phyloP scores from a whole-genome alignment of 2,329 filamentous ascomycete genomes.

The Fragosphaeria purpurea region DNA sequence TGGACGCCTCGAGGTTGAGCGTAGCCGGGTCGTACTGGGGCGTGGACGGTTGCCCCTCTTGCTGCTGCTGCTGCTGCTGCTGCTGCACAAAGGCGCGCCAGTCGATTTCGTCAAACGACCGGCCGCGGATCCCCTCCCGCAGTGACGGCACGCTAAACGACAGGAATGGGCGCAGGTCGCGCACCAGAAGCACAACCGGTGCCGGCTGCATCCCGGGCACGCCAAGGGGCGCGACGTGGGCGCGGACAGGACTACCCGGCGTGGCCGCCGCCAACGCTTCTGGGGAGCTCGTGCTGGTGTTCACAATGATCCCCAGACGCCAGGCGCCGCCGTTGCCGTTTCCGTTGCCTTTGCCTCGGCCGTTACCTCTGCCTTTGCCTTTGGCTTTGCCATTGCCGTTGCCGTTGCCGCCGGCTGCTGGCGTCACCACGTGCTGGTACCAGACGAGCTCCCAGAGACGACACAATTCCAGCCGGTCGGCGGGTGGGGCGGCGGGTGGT shows the following conservation, averaged over 20 bases:
- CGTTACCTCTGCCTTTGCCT: no score
- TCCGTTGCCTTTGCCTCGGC: no score
- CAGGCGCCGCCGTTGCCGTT: slow-evolving; percentile 21
- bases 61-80: slow-evolving; percentile 10
- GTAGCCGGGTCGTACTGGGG: slow-evolving; percentile 4
- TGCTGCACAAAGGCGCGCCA: slow-evolving; percentile 18
- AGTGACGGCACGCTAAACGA: slow-evolving; percentile 26
- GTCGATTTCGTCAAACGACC: slow-evolving; percentile 19
- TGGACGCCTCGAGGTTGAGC: slow-evolving; percentile 26
- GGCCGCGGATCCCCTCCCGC: slow-evolving; percentile 15
- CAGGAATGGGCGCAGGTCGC: slow-evolving; percentile 26
- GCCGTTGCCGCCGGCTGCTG: no score
- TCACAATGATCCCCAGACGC: slow-evolving; percentile 24
- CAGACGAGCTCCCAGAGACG: slow-evolving; percentile 26
- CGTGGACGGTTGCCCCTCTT: slow-evolving; percentile 1
- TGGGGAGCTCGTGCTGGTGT: not conserved
- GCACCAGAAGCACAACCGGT: slow-evolving; percentile 14
- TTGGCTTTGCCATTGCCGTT: no score
- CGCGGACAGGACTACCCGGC: slow-evolving; percentile 13
- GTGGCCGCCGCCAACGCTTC: slow-evolving; percentile 8
- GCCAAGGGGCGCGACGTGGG: slow-evolving; percentile 21
- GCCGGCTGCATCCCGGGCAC: slow-evolving; percentile 12
- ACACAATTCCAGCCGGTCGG: slow-evolving; percentile 16
- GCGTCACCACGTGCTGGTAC: slow-evolving; percentile 22
- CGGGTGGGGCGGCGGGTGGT: not conserved